Percentiles rank a stretch among this genome's conserved stretches.
phyloP scores from a whole-genome alignment of 2,329 filamentous ascomycete genomes.

The Sporothrix humicola region DNA sequence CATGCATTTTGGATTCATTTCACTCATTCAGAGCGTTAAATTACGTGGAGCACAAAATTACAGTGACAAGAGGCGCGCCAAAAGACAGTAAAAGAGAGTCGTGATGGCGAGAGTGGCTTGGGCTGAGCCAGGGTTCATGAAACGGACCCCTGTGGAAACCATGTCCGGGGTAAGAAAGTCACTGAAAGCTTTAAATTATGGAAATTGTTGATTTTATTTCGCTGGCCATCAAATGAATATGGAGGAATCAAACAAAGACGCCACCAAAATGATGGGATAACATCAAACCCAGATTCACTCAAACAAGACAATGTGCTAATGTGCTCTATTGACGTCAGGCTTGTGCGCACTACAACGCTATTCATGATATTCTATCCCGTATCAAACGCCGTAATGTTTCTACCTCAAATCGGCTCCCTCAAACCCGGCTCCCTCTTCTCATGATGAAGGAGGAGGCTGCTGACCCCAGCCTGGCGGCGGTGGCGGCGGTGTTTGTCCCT shows the following conservation, averaged over 20 bases:
- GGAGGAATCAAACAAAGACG: not conserved
- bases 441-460: conserved; percentile 29
- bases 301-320: not conserved
- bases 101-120: not conserved
- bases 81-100: not conserved
- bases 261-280: not conserved
- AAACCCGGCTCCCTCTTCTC: not conserved
- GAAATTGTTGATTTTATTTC: conserved; percentile 2
- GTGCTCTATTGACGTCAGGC: not conserved
- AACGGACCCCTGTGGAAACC: conserved; percentile 7
- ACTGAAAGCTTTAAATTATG: not conserved
- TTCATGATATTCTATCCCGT: not conserved
- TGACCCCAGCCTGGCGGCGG: conserved; percentile 32
- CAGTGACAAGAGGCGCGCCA: not conserved
- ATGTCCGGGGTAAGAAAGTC: not conserved
- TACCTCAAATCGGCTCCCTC: not conserved
- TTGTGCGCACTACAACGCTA: not conserved
- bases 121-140: not conserved
- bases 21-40: not conserved
- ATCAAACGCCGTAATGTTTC: too few species aligned
- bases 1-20: conserved; percentile 1
- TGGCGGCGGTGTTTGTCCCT: conserved; percentile 26
- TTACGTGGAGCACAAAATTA: not conserved
- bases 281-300: not conserved
- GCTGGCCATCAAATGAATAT: conserved; percentile 1